Conservation (phyloP, 179 eudicot genomes). For the Camellia oleifera region DNA sequence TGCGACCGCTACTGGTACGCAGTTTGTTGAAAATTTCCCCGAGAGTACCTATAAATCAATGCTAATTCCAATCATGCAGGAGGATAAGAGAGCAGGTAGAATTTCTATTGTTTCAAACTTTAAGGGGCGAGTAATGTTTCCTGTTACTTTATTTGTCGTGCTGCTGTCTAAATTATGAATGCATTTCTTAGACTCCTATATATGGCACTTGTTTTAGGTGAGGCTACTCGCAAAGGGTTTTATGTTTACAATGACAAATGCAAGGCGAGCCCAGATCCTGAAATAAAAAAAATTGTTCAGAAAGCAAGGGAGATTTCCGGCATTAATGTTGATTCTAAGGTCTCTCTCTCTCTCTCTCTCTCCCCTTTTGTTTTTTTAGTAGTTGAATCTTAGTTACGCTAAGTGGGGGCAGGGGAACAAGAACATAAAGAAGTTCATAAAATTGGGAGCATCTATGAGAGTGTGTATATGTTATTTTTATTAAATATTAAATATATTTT, state of each 20-base stretch:
- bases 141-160: not conserved
- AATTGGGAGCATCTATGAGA: too few relatives aligned
- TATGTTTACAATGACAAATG: constrained; percentile 68
- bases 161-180: not conserved
- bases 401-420: too few relatives aligned
- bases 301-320: constrained; percentile 82
- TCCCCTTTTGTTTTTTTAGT: not conserved
- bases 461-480: too few relatives aligned
- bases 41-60: constrained; percentile 83
- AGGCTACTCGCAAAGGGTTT: constrained; percentile 77
- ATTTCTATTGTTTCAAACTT: constrained; percentile 1
- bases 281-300: constrained; percentile 65
- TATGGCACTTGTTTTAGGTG: constrained; percentile 47
- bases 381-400: too few relatives aligned
- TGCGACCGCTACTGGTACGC: constrained; percentile 71
- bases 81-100: constrained; percentile 93
- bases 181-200: not conserved
- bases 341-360: constrained; percentile 23
- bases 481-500: too few relatives aligned
- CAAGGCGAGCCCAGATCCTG: constrained; percentile 83
- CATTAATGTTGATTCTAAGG: constrained; percentile 64
- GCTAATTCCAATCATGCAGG: constrained; percentile 85
- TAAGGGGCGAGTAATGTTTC: too few relatives aligned
- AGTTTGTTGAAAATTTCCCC: constrained; percentile 70
- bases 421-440: too few relatives aligned